A percentile compares a stretch with the other conserved stretches of the same genome.
These are phyloP conservation scores for Leucocoprinus birnbaumii DNA, from an alignment of 768 basidiomycete genomes.

Conservation along the genomic window DNA sequence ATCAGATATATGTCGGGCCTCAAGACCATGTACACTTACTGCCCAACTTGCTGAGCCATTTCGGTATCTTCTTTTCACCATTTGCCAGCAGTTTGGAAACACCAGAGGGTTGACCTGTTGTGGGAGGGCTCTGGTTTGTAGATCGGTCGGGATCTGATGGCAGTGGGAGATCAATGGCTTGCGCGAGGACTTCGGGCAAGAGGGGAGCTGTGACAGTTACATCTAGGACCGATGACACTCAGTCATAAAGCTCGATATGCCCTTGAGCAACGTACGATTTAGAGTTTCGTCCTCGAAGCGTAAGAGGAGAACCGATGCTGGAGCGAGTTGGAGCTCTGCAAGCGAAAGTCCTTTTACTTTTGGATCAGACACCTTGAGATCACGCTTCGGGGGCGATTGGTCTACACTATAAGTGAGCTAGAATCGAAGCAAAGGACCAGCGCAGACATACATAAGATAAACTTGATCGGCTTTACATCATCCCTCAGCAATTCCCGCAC, in stretches of 20 bases:
- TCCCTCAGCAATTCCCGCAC: slow-evolving; percentile 69
- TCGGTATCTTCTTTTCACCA: slow-evolving; percentile 62
- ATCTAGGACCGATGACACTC: slow-evolving; percentile 34
- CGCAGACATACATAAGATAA: slow-evolving; percentile 69
- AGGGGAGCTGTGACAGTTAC: slow-evolving; percentile 63
- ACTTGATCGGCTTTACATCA: slow-evolving; percentile 77
- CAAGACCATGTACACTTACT: slow-evolving; percentile 38
- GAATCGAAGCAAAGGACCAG: background rate
- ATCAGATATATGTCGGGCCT: background rate
- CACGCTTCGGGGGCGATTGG: slow-evolving; percentile 79
- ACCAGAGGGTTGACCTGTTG: slow-evolving; percentile 6
- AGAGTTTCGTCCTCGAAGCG: slow-evolving; percentile 70
- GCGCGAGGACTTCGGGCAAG: slow-evolving; percentile 46
- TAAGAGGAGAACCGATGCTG: slow-evolving; percentile 74
- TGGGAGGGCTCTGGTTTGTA: background rate
- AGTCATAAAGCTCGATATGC: background rate
- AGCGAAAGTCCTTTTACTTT: slow-evolving; percentile 66
- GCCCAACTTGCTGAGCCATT: slow-evolving; percentile 77
- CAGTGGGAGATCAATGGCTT: slow-evolving; percentile 64
- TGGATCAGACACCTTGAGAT: slow-evolving; percentile 79
- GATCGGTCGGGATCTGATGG: slow-evolving; percentile 36
- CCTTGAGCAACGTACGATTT: slow-evolving; percentile 48
- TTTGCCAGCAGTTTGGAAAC: background rate
- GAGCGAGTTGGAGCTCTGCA: slow-evolving; percentile 70
- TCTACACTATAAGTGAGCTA: slow-evolving; percentile 37